A percentile compares a stretch with the other conserved stretches of the same genome.
Evolutionary conservation across 164 flowering plant genomes (phyloP).

Genomic region (Malania oleifera): DNA sequence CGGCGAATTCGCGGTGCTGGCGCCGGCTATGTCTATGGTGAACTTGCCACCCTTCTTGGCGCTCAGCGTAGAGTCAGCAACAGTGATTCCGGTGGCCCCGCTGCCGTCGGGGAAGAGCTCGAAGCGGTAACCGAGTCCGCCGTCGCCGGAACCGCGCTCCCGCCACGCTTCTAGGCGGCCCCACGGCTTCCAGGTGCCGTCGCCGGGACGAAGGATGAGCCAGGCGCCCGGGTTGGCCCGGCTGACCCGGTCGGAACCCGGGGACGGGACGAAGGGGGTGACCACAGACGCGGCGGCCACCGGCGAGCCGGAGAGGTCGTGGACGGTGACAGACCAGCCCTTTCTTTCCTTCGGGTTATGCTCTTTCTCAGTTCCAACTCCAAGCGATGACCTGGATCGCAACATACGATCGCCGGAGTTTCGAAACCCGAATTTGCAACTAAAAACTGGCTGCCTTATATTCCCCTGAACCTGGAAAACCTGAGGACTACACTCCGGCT

Average conservation of each 20-base stretch:
- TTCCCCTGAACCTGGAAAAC: slow-evolving; percentile 62
- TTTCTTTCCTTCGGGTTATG: slow-evolving; percentile 38
- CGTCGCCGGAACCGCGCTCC: slow-evolving; percentile 28
- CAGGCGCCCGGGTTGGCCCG: slow-evolving; percentile 63
- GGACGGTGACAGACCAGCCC: slow-evolving; percentile 73
- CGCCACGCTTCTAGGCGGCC: slow-evolving; percentile 74
- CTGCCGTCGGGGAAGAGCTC: slow-evolving; percentile 35
- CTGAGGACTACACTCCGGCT: slow-evolving; percentile 72
- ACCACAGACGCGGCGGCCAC: slow-evolving; percentile 72
- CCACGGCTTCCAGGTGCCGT: slow-evolving; percentile 63
- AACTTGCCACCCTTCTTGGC: slow-evolving; percentile 42
- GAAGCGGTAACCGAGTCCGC: slow-evolving; percentile 40
- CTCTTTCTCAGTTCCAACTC: slow-evolving; percentile 14
- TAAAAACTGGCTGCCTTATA: slow-evolving; percentile 53
- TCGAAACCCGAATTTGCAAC: slow-evolving; percentile 56
- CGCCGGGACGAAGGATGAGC: slow-evolving; percentile 57
- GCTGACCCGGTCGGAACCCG: slow-evolving; percentile 48
- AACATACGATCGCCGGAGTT: slow-evolving; percentile 27
- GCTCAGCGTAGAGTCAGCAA: slow-evolving; percentile 30
- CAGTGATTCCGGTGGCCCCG: slow-evolving; percentile 18
- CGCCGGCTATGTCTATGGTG: slow-evolving; percentile 29
- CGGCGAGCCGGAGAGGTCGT: slow-evolving; percentile 65
- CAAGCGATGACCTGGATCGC: slow-evolving; percentile 30
- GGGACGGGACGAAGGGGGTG: slow-evolving; percentile 66
- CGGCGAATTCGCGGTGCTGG: slow-evolving; percentile 26